Evolutionary conservation across 768 basidiomycete genomes (phyloP).

Genomic region (Rhodotorula diobovata): DNA sequence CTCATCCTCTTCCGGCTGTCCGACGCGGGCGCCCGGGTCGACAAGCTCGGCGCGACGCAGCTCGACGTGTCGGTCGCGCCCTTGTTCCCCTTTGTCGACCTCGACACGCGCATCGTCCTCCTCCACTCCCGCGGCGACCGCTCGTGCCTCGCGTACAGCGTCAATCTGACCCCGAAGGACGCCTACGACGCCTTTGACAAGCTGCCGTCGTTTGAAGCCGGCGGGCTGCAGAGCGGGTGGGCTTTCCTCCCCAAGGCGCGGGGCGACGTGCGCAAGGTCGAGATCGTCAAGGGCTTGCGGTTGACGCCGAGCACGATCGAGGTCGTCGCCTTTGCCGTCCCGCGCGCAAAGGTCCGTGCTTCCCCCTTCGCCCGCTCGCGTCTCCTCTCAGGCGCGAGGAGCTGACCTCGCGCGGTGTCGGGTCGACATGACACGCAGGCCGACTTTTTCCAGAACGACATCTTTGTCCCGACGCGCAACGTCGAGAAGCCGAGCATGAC

Average conservation of each 20-base stretch:
- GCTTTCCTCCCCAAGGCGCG: constrained; percentile 45
- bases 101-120: constrained; percentile 48
- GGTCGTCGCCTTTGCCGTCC: constrained; percentile 25
- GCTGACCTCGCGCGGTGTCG: too few species aligned
- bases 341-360: constrained; percentile 8
- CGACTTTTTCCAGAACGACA: constrained; percentile 50
- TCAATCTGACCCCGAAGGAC: constrained; percentile 28
- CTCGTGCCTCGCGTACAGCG: constrained; percentile 46
- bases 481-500: constrained; percentile 31
- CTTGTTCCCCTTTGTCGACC: constrained; percentile 48
- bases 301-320: constrained; percentile 47
- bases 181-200: constrained; percentile 37
- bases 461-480: constrained; percentile 46
- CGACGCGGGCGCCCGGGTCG: constrained; percentile 15
- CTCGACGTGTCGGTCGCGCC: constrained; percentile 49
- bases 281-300: constrained; percentile 44
- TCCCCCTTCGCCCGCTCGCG: background rate
- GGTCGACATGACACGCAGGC: constrained; percentile 32
- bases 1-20: constrained; percentile 43
- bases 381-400: background rate
- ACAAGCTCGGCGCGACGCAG: constrained; percentile 34
- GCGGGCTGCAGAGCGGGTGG: constrained; percentile 45
- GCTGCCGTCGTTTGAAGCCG: constrained; percentile 46
- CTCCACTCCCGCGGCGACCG: constrained; percentile 49
- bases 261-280: constrained; percentile 47